Evolutionary conservation across 2,329 filamentous ascomycete species (phyloP).

Genomic region (Clonostachys rhizophaga): DNA sequence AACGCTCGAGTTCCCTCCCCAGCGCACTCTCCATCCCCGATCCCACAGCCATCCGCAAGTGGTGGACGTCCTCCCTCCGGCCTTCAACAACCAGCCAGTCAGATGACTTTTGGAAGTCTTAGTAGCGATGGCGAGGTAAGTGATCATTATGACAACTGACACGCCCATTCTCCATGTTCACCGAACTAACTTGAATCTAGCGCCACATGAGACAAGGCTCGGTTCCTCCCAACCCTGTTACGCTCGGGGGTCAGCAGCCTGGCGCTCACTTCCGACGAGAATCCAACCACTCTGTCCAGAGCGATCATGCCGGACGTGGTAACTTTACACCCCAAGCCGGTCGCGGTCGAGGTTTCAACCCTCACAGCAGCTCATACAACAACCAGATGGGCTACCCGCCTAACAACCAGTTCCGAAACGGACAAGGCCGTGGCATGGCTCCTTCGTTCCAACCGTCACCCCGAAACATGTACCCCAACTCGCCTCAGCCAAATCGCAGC

Average conservation of each 20-base stretch:
- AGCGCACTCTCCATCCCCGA: conserved; percentile 84
- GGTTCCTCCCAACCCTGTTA: conserved; percentile 55
- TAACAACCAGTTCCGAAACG: conserved; percentile 35
- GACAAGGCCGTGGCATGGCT: conserved; percentile 48
- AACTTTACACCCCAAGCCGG: conserved; percentile 43
- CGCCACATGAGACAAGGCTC: conserved; percentile 66
- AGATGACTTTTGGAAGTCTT: conserved; percentile 80
- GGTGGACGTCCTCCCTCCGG: conserved; percentile 81
- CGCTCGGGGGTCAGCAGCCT: conserved; percentile 55
- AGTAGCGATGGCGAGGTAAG: conserved; percentile 77
- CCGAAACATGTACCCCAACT: conserved; percentile 49
- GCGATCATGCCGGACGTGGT: conserved; percentile 38
- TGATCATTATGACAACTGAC: neutral
- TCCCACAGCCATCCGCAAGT: conserved; percentile 79
- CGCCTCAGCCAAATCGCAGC: conserved; percentile 58
- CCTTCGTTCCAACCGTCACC: conserved; percentile 38
- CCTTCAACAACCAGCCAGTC: conserved; percentile 56
- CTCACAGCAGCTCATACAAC: conserved; percentile 34
- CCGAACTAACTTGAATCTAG: conserved; percentile 26
- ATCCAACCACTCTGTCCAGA: conserved; percentile 76
- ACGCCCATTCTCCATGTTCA: neutral
- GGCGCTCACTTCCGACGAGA: conserved; percentile 75
- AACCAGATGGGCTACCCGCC: conserved; percentile 38
- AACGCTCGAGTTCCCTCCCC: conserved; percentile 75
- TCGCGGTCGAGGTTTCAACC: conserved; percentile 44